phyloP scores from a whole-genome alignment of 2,329 filamentous ascomycete genomes.

The Ophiostoma sp. region DNA sequence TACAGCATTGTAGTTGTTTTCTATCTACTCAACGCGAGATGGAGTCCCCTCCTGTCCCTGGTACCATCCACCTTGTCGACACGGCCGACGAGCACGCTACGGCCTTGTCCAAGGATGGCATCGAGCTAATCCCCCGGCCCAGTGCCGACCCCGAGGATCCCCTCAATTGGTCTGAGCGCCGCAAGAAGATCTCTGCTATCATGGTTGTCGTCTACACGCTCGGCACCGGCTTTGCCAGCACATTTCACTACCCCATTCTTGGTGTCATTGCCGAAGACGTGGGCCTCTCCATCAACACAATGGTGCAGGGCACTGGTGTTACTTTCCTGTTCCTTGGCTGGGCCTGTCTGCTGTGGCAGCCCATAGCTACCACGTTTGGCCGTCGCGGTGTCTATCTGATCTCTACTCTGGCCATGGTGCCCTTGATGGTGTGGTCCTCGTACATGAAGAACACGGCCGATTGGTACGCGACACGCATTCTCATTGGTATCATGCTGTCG shows the following conservation, averaged over 20 bases:
- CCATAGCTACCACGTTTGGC: conserved; percentile 43
- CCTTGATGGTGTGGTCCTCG: conserved; percentile 37
- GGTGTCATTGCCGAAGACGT: conserved; percentile 44
- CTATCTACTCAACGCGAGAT: neutral
- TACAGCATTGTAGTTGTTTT: neutral
- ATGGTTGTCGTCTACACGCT: conserved; percentile 39
- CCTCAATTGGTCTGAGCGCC: conserved; percentile 45
- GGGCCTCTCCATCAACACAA: conserved; percentile 39
- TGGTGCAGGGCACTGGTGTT: conserved; percentile 47
- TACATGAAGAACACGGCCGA: conserved; percentile 37
- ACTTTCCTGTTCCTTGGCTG: conserved; percentile 43
- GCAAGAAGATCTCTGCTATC: conserved; percentile 42
- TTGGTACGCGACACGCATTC: conserved; percentile 43
- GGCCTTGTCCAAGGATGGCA: conserved; percentile 30
- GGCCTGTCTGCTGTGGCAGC: conserved; percentile 44
- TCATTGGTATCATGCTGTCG: conserved; percentile 41
- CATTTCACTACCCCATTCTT: conserved; percentile 47
- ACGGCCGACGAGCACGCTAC: conserved; percentile 30
- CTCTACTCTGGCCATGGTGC: conserved; percentile 31
- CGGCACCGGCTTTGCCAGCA: conserved; percentile 44
- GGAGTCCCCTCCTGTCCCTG: conserved; percentile 29
- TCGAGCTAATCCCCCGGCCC: conserved; percentile 38
- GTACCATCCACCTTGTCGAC: conserved; percentile 42
- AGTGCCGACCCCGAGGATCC: conserved; percentile 47
- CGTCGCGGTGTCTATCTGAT: conserved; percentile 29